phyloP scores from a whole-genome alignment of 2,329 filamentous ascomycete genomes.

The Incumbomyces lentus region DNA sequence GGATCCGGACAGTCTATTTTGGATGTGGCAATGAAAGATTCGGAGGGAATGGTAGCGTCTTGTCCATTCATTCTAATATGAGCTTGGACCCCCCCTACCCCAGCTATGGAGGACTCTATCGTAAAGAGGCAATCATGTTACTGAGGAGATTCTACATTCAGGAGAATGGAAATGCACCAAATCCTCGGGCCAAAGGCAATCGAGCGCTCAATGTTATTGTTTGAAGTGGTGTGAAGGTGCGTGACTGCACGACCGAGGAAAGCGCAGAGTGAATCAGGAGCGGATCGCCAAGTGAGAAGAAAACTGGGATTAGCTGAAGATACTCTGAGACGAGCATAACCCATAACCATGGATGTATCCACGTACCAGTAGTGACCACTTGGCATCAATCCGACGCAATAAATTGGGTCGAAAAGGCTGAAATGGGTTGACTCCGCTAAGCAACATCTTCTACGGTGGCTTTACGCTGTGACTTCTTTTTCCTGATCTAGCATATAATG shows the following conservation, averaged over 20 bases:
- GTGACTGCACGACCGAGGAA: not conserved
- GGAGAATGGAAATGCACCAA: constrained; percentile 77
- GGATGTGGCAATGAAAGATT: constrained; percentile 95
- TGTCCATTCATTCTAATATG: constrained; percentile 42
- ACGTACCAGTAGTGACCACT: too few species aligned
- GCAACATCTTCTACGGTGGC: too few species aligned
- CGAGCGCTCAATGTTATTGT: constrained; percentile 48
- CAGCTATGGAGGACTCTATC: constrained; percentile 75
- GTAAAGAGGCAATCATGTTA: constrained; percentile 86
- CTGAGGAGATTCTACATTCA: constrained; percentile 93
- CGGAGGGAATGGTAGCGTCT: constrained; percentile 87
- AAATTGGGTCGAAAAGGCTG: too few species aligned
- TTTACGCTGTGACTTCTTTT: too few species aligned
- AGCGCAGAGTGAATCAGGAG: too few species aligned
- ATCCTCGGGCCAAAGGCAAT: constrained; percentile 54
- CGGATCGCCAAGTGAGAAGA: too few species aligned
- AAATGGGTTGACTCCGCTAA: too few species aligned
- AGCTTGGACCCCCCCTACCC: constrained; percentile 67
- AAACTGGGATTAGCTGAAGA: too few species aligned
- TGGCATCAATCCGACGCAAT: too few species aligned
- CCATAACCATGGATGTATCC: too few species aligned
- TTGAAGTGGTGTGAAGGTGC: constrained; percentile 1
- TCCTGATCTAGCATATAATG: too few species aligned
- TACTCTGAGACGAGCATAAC: too few species aligned
- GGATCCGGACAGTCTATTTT: constrained; percentile 83